A percentile compares a stretch with the other conserved stretches of the same genome.
Conservation (phyloP, 257 asterid genomes). For the Schizonepeta tenuifolia region DNA sequence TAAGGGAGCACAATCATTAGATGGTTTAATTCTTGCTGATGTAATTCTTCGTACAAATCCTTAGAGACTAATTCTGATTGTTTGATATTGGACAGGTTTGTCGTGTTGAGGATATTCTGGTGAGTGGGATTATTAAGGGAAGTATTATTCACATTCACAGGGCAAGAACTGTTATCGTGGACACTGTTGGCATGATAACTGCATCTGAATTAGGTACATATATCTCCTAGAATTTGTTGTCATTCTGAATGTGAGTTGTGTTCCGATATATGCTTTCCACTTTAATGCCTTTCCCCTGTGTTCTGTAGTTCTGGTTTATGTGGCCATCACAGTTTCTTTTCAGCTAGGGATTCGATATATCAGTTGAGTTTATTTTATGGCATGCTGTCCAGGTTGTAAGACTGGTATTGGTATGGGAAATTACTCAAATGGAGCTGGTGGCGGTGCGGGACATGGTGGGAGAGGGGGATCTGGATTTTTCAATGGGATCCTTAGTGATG, state of each 20-base stretch:
- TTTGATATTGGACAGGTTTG: conserved; percentile 64
- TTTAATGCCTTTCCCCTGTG: conserved; percentile 24
- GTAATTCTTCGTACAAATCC: conserved; percentile 4
- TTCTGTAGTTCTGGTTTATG: conserved; percentile 22
- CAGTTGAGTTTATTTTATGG: conserved; percentile 32
- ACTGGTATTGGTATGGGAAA: conserved; percentile 94
- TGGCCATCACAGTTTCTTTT: conserved; percentile 14
- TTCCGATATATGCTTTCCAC: conserved; percentile 30
- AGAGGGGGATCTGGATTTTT: conserved; percentile 89
- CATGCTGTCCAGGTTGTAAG: conserved; percentile 70
- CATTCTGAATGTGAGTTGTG: conserved; percentile 12
- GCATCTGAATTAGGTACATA: conserved; percentile 84
- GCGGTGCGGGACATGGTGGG: conserved; percentile 99
- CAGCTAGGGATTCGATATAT: conserved; percentile 17
- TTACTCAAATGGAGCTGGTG: conserved; percentile 91
- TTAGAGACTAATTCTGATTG: conserved; percentile 24
- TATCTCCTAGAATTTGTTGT: conserved; percentile 22
- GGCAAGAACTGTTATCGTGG: conserved; percentile 85
- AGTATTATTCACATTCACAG: conserved; percentile 94
- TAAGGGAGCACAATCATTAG: conserved; percentile 1
- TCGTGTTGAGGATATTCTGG: conserved; percentile 93
- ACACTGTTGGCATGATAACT: conserved; percentile 73
- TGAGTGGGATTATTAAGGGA: conserved; percentile 80
- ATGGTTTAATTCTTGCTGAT: conserved; percentile 19
- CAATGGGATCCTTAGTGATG: conserved; percentile 73